Evolutionary conservation across 768 basidiomycete genomes (phyloP).

Genomic region (Tulasnella sp.): DNA sequence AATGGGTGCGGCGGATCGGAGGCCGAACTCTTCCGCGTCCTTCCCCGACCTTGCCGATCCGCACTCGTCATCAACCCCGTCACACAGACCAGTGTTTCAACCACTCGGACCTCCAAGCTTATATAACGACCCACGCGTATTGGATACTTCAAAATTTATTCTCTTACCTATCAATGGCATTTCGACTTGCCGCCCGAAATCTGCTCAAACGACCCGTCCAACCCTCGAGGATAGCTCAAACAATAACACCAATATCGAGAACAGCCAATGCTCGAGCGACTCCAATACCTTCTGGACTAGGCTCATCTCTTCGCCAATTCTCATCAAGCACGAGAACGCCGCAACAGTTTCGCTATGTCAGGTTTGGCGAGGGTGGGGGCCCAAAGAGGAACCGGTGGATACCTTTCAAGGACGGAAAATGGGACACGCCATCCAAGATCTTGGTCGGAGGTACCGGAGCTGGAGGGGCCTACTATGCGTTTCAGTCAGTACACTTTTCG

Average conservation of each 20-base stretch:
- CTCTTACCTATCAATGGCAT: background rate
- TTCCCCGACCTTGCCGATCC: background rate
- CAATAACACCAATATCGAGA: constrained; percentile 1
- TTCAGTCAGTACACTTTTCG: constrained; percentile 21
- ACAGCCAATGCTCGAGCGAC: background rate
- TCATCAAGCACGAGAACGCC: background rate
- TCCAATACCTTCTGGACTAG: background rate
- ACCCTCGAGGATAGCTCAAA: background rate
- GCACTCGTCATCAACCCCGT: background rate
- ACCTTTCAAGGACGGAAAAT: constrained; percentile 22
- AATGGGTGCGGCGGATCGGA: background rate
- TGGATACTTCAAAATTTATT: background rate
- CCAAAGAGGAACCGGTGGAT: constrained; percentile 1
- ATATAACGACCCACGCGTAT: background rate
- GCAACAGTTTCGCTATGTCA: background rate
- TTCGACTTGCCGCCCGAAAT: background rate
- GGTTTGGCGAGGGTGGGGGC: background rate
- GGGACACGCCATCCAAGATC: constrained; percentile 27
- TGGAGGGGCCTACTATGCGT: constrained; percentile 30
- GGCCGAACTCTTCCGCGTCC: background rate
- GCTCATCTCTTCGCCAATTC: background rate
- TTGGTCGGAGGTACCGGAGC: constrained; percentile 2
- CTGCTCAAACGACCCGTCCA: background rate
- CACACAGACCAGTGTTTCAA: background rate
- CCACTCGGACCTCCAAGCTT: background rate